Conservation (phyloP, 495 filamentous ascomycete species). For the Apiosordaria backusii region DNA sequence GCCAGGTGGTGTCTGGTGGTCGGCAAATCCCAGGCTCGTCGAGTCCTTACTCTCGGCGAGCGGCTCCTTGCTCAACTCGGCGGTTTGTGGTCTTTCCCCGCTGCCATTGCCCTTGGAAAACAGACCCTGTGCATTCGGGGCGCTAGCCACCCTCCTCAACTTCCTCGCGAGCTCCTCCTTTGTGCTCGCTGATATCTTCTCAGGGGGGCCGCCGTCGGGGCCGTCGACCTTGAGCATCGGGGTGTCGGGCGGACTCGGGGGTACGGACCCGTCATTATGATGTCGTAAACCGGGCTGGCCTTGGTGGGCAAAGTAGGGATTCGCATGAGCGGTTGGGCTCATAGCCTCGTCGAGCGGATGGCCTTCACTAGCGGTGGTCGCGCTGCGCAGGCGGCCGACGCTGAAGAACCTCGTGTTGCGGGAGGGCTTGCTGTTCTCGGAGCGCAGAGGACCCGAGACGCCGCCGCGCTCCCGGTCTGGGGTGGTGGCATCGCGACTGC, state of each 20-base stretch:
- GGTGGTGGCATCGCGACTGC: conserved; percentile 14
- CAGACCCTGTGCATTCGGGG: conserved; percentile 92
- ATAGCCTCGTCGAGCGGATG: conserved; percentile 83
- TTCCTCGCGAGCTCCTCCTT: conserved; percentile 94
- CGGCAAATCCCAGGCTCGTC: conserved; percentile 53
- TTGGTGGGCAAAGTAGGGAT: conserved; percentile 96
- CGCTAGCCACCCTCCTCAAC: conserved; percentile 87
- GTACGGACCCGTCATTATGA: conserved; percentile 92
- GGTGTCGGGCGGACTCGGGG: conserved; percentile 92
- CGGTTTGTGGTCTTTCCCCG: conserved; percentile 70
- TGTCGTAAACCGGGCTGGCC: conserved; percentile 89
- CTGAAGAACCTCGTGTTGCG: conserved; percentile 69
- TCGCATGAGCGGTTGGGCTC: conserved; percentile 90
- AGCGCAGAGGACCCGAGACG: conserved; percentile 19
- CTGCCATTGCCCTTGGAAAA: conserved; percentile 58
- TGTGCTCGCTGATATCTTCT: conserved; percentile 70
- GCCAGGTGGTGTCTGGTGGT: conserved; percentile 30
- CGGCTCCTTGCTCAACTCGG: conserved; percentile 75
- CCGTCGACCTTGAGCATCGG: conserved; percentile 71
- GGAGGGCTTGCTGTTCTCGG: conserved; percentile 25
- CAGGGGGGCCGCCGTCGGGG: conserved; percentile 51
- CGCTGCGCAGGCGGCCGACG: conserved; percentile 72
- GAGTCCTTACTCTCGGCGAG: conserved; percentile 56
- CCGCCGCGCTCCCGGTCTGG: conserved; percentile 41
- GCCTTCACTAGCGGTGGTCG: conserved; percentile 90